Evolutionary conservation across 768 basidiomycete species (phyloP), one percentile per base, ranked within the genome.

Genomic region (Mycena filopes): DNA sequence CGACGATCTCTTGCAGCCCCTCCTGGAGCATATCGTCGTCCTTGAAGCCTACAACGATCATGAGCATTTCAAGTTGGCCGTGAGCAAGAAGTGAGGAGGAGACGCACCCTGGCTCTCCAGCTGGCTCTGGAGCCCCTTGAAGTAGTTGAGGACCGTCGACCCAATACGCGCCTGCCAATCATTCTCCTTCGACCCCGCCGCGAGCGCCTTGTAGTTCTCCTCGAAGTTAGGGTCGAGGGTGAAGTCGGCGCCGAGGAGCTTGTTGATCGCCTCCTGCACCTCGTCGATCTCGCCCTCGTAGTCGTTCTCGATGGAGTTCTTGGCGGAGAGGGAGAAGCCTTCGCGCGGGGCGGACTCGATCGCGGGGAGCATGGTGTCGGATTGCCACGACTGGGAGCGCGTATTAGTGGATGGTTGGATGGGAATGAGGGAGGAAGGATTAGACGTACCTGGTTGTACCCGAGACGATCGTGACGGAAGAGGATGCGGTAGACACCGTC

Each of bases 21-120:
- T 83, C 81, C 64, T 80, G 80, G 40, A 81, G 69, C 77, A 83
- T 77, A 0, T 79, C 77, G 48, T 81, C 80, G 10, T 68, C 73
- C 54, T 76, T 71, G 70, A 81, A 81, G 25, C 78, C 79, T 69
- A 26, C 10, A 50, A 21, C 5, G 28, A 7, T 11, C 8, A 33
- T 18, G 15, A 36, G n/a, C n/a, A n/a, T n/a, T n/a, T n/a, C n/a
- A n/a, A 33, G 26, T 46, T 8, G 36, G 16, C 26, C 4, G 40
- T 2, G 49, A 29, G 46, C 21, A 23, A 55, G 33, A 15, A 18
- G 5, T 15, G 20, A 36, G 51, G 26, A 49, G 8, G 16, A 41
- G n/a, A 56, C 55, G 54, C 40, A 69, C 67, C 67, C 45, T 79
- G 74, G n/a, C 50, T 43, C 38, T 72, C 71, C 31, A 81, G 67